These are phyloP conservation scores for Ganoderma leucocontextum DNA, from an alignment of 1,284 basidiomycete genomes.

Conservation along the genomic window DNA sequence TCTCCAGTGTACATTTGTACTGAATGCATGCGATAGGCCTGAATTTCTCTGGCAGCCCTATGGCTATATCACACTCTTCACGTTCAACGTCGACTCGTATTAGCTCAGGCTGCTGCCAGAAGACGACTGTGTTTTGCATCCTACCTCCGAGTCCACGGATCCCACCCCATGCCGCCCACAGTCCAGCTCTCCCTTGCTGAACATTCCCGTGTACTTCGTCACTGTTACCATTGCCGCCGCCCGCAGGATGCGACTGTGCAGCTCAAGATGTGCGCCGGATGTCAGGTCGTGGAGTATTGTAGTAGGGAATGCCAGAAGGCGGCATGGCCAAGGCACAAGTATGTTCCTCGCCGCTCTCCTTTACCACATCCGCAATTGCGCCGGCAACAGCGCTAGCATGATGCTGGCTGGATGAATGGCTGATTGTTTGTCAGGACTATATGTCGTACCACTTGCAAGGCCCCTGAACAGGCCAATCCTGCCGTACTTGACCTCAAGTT, in stretches of 20 bases:
- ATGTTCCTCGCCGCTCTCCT: no score
- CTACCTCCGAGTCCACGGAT: no score
- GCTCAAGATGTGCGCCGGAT: neutral
- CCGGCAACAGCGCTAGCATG: neutral
- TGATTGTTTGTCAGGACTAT: no score
- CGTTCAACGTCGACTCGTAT: conserved; percentile 1
- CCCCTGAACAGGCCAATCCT: no score
- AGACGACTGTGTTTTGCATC: neutral
- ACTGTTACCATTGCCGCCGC: neutral
- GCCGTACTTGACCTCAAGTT: no score
- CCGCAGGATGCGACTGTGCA: neutral
- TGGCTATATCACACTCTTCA: neutral
- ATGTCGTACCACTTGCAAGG: no score
- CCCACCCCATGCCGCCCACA: neutral
- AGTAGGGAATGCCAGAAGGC: no score
- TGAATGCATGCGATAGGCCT: neutral
- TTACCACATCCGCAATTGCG: neutral
- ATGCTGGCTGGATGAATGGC: neutral
- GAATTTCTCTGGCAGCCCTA: neutral
- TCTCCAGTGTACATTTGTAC: conserved; percentile 7
- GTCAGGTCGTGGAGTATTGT: no score
- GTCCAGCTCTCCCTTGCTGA: neutral
- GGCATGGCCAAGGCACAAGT: no score
- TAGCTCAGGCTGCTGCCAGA: neutral
- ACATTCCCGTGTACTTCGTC: no score